Evolutionary conservation across 2,329 filamentous ascomycete species (phyloP), one percentile per base, ranked within the genome.

Genomic region (Gaeumannomyces tritici): DNA sequence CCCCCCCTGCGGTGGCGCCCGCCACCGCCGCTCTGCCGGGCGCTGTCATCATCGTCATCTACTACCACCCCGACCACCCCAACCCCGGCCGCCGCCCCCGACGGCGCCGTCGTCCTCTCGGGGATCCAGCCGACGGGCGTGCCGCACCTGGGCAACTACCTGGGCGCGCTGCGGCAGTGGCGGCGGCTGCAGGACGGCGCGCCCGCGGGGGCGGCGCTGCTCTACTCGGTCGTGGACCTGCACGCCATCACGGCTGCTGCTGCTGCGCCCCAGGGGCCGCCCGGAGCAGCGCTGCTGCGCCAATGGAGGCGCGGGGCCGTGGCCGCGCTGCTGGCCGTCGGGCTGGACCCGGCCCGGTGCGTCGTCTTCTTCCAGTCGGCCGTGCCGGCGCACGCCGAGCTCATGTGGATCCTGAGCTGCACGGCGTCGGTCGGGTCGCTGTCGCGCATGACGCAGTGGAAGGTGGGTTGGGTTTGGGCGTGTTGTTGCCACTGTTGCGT

Each of bases 381-480:
- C 85, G 87, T 93, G 2, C 80, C 86, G 24, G 87, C 88, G 58
- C 95, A 98, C 76, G 79, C 89, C 4, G 93, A 98, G 74, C 81
- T 99, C 66, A 96, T 96, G 90, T 99, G 95, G 95, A 92, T 98
- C 70, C 77, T 99, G 65, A 93, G 91, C 71, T 97, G 93, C 67
- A 89, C 90, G 61, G 90, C 95, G 28, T 93, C 90, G 6, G 92
- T 95, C 74, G 95, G 95, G 54, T 96, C 96, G 75, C 79, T 99
- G n/a, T 89, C 89, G 12, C 83, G 95, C n/a, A 99, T 99, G 95
- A 98, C 95, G 31, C 95, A 98, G 75, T 99, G 95, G 93, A 99
- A 99, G 86, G 91, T 91, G 63, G 60, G 70, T 65, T 11, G 31
- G 8, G 31, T 11, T 33, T 8, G 31, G 31, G 12, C 12, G 7